Evolutionary conservation across 805 yeast genomes (phyloP), one percentile per base, ranked within the genome.

Genomic region (Saturnispora diversa): DNA sequence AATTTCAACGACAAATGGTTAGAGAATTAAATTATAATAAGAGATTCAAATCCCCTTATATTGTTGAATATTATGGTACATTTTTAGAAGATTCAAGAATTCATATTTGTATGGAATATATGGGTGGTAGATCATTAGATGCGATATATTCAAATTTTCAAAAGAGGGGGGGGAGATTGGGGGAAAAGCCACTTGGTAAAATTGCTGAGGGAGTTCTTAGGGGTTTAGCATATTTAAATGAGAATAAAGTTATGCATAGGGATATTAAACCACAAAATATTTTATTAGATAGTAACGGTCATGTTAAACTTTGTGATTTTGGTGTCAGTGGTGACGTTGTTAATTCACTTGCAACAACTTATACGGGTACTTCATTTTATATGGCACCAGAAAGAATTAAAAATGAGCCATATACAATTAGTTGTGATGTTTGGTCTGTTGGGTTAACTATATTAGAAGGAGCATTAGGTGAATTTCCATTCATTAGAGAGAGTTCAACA

Each of bases 301-400:
- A 83, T 54, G 88, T 90, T 38, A 92, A 92, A 58, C 65, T 92
- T 39, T 90, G 97, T 63, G 98, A 92, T 63, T 92, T 92, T 65
- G 98, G 98, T 16, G 98, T 92, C 21, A 81, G 94, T 55, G 98
- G 98, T 9, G 96, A 86, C 55, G 95, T 92, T 15, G 95, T 90
- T 24, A 83, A 92, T 59, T 86, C 96, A 0, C 66, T 92, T 35
- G 97, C 97, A 1, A 85, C 95, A 1, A 92, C 98, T 0, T 92
- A 88, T 56, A 92, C 96, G 0, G 98, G 98, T 2, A 92, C 98
- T 0, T 88, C 95, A 9, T 90, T 85, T 58, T 92, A 92, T 60
- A 92, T 92, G 98, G 97, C 98, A 0, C 98, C 98, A 0, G 98
- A 92, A 60, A 72, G 98, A 51, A 90, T 92, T 38, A 84, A 84